These are phyloP conservation scores for Geosmithia putterillii DNA, from an alignment of 2,329 filamentous ascomycete species.

Conservation along the genomic window DNA sequence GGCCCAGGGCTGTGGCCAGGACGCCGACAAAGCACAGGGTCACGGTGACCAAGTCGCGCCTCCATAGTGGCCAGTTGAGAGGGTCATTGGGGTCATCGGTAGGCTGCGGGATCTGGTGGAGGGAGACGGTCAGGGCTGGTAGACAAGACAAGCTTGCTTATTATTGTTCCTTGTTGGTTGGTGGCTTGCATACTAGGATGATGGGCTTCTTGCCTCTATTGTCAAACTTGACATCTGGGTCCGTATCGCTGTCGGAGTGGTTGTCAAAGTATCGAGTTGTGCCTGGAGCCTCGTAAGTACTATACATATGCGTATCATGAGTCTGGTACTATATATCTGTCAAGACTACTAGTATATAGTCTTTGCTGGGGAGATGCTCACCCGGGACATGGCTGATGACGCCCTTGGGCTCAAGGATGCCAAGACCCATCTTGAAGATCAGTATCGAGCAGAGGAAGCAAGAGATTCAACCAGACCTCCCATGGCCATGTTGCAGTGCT, in stretches of 20 bases:
- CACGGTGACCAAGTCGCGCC: slow-evolving; percentile 67
- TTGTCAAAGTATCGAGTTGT: slow-evolving; percentile 55
- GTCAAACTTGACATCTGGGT: slow-evolving; percentile 57
- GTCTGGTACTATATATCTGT: neutral
- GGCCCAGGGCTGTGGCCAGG: slow-evolving; percentile 72
- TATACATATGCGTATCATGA: neutral
- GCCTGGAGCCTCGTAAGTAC: slow-evolving; percentile 25
- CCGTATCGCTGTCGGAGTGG: slow-evolving; percentile 25
- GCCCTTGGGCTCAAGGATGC: slow-evolving; percentile 57
- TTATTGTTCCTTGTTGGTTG: neutral
- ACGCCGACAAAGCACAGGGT: slow-evolving; percentile 71
- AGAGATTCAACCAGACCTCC: too few relatives aligned
- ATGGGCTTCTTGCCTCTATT: slow-evolving; percentile 52
- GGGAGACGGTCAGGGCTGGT: slow-evolving; percentile 4
- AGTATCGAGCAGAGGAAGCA: too few relatives aligned
- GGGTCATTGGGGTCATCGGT: slow-evolving; percentile 87
- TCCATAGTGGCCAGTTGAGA: slow-evolving; percentile 74
- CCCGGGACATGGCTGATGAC: slow-evolving; percentile 59
- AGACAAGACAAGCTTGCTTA: neutral
- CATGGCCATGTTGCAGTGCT: too few relatives aligned
- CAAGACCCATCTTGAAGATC: slow-evolving; percentile 35
- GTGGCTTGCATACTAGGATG: slow-evolving; percentile 52
- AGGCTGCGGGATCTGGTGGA: slow-evolving; percentile 56
- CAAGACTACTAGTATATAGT: too few relatives aligned
- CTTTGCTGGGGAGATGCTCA: slow-evolving; percentile 33